A percentile compares a stretch with the other conserved stretches of the same genome.
phyloP scores from a whole-genome alignment of 257 asterid species.

The Echium plantagineum region DNA sequence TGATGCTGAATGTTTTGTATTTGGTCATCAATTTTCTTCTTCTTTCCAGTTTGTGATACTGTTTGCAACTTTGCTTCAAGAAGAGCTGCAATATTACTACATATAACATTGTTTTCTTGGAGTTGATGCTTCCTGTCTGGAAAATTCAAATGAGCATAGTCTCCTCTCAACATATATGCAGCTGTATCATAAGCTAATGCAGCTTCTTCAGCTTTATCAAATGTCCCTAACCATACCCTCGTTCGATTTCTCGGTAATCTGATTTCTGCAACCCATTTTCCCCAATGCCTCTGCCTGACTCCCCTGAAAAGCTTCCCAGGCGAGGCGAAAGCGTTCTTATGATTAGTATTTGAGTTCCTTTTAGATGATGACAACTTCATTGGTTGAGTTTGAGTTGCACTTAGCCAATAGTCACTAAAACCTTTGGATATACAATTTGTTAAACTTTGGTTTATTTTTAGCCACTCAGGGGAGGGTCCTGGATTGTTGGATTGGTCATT shows the following conservation, averaged over 20 bases:
- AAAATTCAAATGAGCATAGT: conserved; percentile 34
- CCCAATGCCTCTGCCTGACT: conserved; percentile 57
- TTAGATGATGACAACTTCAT: conserved; percentile 29
- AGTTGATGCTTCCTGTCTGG: conserved; percentile 36
- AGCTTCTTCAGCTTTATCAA: conserved; percentile 34
- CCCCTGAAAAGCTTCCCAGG: conserved; percentile 50
- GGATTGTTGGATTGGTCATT: neutral
- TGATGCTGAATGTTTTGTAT: conserved; percentile 5
- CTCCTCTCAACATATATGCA: too few relatives aligned
- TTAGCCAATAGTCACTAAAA: conserved; percentile 44
- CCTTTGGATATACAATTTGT: conserved; percentile 30
- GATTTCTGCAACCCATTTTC: conserved; percentile 58
- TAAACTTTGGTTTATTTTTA: conserved; percentile 22
- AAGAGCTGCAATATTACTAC: conserved; percentile 31
- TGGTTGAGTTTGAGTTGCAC: conserved; percentile 52
- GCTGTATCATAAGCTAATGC: conserved; percentile 11
- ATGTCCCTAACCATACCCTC: too few relatives aligned
- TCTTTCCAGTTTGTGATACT: conserved; percentile 23
- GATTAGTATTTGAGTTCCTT: conserved; percentile 18
- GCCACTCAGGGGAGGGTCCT: conserved; percentile 17
- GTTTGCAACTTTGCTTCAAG: conserved; percentile 41
- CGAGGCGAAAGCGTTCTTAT: conserved; percentile 10
- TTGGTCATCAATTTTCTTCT: conserved; percentile 5
- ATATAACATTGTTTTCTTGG: conserved; percentile 15
- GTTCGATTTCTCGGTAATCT: conserved; percentile 21